Evolutionary conservation across 306 rosid species (phyloP).

Genomic region (Inga oerstediana): DNA sequence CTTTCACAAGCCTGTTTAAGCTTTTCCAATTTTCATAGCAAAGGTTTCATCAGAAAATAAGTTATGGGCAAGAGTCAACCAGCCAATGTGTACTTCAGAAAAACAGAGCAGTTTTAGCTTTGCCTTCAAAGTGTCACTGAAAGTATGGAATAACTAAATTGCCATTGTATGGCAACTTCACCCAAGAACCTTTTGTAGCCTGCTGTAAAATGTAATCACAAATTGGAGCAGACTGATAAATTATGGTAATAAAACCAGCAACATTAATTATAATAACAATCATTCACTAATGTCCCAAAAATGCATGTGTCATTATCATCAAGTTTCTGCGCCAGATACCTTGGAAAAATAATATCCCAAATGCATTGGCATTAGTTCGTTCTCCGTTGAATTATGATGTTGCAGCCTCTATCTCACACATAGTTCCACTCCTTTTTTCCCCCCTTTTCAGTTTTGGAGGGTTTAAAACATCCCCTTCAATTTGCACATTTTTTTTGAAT

Average conservation of each 20-base stretch:
- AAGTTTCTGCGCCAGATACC: background rate
- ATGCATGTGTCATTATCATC: background rate
- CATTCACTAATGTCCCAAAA: background rate
- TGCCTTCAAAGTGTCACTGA: background rate
- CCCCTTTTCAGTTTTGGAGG: background rate
- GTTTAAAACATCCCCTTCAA: background rate
- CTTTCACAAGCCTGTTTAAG: background rate
- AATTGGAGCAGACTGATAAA: background rate
- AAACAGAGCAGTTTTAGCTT: background rate
- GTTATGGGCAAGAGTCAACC: background rate
- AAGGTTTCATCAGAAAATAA: background rate
- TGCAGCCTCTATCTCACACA: conserved; percentile 12
- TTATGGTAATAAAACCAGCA: background rate
- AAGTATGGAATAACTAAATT: background rate
- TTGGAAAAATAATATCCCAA: background rate
- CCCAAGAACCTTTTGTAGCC: background rate
- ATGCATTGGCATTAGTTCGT: background rate
- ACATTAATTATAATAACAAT: background rate
- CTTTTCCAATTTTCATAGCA: background rate
- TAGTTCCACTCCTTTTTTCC: background rate
- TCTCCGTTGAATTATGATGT: background rate
- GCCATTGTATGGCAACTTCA: background rate
- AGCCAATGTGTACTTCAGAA: background rate
- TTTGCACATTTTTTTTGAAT: conserved; percentile 3
- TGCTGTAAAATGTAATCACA: background rate